phyloP scores from a whole-genome alignment of 352 stramenopile genomes.

The Phytophthora aleatoria region DNA sequence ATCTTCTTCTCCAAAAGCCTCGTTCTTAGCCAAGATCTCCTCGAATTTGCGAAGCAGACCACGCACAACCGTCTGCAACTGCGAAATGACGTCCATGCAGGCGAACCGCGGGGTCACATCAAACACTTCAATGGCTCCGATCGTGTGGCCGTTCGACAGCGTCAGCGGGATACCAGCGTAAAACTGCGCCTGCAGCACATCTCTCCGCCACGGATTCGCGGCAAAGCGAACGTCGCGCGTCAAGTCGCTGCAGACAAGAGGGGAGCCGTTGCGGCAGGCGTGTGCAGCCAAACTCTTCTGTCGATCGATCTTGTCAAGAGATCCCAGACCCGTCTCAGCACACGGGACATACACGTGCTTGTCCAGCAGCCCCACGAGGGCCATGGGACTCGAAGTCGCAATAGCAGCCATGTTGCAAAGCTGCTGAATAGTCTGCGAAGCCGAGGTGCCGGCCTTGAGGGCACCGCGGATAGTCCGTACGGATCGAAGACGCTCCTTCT shows the following conservation, averaged over 20 bases:
- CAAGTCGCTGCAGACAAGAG: conserved; percentile 81
- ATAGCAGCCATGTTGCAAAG: conserved; percentile 85
- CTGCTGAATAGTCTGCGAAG: conserved; percentile 63
- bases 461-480: conserved; percentile 56
- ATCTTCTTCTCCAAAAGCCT: conserved; percentile 49
- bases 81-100: conserved; percentile 75
- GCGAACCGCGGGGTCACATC: conserved; percentile 58
- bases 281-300: conserved; percentile 73
- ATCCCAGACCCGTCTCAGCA: conserved; percentile 47
- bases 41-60: conserved; percentile 79
- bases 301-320: conserved; percentile 51
- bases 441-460: conserved; percentile 41
- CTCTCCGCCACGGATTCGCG: conserved; percentile 69
- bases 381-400: conserved; percentile 68
- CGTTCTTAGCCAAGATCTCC: conserved; percentile 71
- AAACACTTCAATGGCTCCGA: conserved; percentile 83
- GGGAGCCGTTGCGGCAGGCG: conserved; percentile 70
- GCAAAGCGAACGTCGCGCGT: conserved; percentile 76
- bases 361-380: conserved; percentile 71
- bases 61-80: conserved; percentile 80
- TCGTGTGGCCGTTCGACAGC: conserved; percentile 78
- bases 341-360: conserved; percentile 75
- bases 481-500: conserved; percentile 65
- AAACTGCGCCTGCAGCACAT: conserved; percentile 60
- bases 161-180: conserved; percentile 88